Evolutionary conservation across 2,329 filamentous ascomycete species (phyloP), one percentile per base, ranked within the genome.

Genomic region (Fusarium pseudocircinatum): DNA sequence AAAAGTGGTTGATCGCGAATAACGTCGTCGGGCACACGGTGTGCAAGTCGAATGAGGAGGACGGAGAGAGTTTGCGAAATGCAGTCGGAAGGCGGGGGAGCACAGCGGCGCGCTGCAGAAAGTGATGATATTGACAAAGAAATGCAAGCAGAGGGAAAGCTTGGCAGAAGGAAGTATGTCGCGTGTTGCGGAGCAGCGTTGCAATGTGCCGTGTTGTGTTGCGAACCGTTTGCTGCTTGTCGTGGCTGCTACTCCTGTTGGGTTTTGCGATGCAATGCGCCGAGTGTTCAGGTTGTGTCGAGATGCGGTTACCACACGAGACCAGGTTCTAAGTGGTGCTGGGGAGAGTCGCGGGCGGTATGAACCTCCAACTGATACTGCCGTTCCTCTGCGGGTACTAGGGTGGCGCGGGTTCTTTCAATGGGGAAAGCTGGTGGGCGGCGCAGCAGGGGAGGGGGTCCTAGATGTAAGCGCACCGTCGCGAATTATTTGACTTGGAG

Each of bases 241-340:
- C 65, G 74, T 56, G 53, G 59, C 37, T 69, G 66, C 63, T 68
- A 40, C 40, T 65, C 59, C 60, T 60, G 69, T 63, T 70, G 54
- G 53, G 57, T 63, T 73, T 67, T 64, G 67, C 71, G 68, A 69
- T 73, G 53, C 57, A 67, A 71, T 71, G 69, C 67, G 75, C 72
- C 72, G 61, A 65, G 66, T 60, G 68, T 61, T 74, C 49, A 70
- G 63, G 67, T 78, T 73, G 67, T 75, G 74, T 77, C 71, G 60
- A 73, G 71, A 69, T 74, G 72, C 57, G 64, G 64, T 78, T 71
- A 76, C 71, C 73, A 77, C 76, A 78, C 75, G 69, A 78, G 75
- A 78, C 76, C 67, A 77, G 71, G 75, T 76, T 74, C 73, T 73
- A 67, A 74, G 69, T 71, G 70, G 67, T 71, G 74, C 74, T 77